Evolutionary conservation across 2,329 filamentous ascomycete genomes (phyloP).

Genomic region (Metarhizium guizhouense): DNA sequence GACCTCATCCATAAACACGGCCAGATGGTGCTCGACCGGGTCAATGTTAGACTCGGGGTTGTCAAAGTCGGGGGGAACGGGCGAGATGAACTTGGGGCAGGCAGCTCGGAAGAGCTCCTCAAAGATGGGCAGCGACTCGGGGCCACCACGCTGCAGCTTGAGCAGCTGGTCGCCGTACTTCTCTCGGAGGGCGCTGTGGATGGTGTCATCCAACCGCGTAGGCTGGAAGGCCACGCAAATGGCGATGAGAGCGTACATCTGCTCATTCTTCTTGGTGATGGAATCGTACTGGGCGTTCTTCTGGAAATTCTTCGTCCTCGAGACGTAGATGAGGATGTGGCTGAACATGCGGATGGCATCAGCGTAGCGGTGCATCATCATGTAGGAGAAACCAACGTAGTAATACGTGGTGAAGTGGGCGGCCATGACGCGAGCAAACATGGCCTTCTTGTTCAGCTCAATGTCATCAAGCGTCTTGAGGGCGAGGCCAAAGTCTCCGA

Average conservation of each 20-base stretch:
- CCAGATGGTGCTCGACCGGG: constrained; percentile 92
- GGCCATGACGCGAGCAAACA: constrained; percentile 99
- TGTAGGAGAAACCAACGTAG: constrained; percentile 99
- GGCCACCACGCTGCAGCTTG: constrained; percentile 91
- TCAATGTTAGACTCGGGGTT: constrained; percentile 94
- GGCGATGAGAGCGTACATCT: constrained; percentile 98
- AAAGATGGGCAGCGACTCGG: constrained; percentile 90
- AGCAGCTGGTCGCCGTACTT: constrained; percentile 99
- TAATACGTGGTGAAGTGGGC: constrained; percentile 99
- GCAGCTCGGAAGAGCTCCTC: constrained; percentile 96
- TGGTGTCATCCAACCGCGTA: constrained; percentile 94
- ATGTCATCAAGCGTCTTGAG: constrained; percentile 99
- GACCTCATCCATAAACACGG: constrained; percentile 99
- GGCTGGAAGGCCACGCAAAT: constrained; percentile 98
- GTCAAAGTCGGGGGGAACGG: constrained; percentile 94
- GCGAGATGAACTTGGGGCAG: constrained; percentile 99
- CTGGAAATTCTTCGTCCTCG: constrained; percentile 99
- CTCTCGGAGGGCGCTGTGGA: constrained; percentile 94
- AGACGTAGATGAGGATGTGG: constrained; percentile 98
- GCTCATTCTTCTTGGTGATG: constrained; percentile 99
- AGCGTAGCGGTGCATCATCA: constrained; percentile 99
- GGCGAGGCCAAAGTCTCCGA: constrained; percentile 95
- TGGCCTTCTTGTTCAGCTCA: constrained; percentile 99
- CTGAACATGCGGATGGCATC: constrained; percentile 99
- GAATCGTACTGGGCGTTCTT: constrained; percentile 98